Base-by-base conservation (phyloP, 345 rosid species). In the Syzygium aromaticum region DNA sequence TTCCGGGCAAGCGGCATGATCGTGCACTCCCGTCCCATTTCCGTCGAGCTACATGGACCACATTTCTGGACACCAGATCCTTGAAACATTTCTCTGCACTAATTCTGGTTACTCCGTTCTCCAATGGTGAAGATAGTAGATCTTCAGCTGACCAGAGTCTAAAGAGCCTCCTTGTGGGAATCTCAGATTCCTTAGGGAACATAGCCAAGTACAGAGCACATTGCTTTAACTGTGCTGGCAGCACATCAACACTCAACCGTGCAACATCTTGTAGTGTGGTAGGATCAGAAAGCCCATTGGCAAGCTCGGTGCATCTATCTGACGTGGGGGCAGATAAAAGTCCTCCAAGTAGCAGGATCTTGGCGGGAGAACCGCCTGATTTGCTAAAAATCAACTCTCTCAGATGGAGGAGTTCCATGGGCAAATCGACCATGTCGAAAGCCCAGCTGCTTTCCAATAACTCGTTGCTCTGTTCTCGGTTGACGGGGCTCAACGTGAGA, bases 141-240 rank as follows among this genome's bases (percentile, higher is more conserved):
- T 61, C 14, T 61, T 92, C 94, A 25, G 94, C 92, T 83, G 85
- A 86, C 93, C 93, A 92, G 51, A 91, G 85, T 56, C 54, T 87
- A 53, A 86, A 84, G 88, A 91, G 28, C 89, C 94, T 90, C 87
- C 94, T 86, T 3, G 87, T 86, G 12, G 90, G 87, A 56, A 92
- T 84, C 82, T 52, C 87, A 56, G 10, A 61, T 46, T 84, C 87
- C 84, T 85, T 90, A 16, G 92, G 94, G 38, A 92, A 92, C 64
- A 91, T 86, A 46, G 90, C 56, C 61, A 92, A 23, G 84, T 91
- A 89, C 83, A 86, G 89, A 53, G 91, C 84, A 73, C 92, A 91
- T 12, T 73, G 87, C 87, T 85, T 89, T 38, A 87, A 51, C 11
- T 1, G 11, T 3, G 85, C 21, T 3, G 86, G 43, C 33, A 92